Evolutionary conservation across 73 alveolate genomes (phyloP), one percentile per base, ranked within the genome.

Genomic region (Paramecium tetraurelia): DNA sequence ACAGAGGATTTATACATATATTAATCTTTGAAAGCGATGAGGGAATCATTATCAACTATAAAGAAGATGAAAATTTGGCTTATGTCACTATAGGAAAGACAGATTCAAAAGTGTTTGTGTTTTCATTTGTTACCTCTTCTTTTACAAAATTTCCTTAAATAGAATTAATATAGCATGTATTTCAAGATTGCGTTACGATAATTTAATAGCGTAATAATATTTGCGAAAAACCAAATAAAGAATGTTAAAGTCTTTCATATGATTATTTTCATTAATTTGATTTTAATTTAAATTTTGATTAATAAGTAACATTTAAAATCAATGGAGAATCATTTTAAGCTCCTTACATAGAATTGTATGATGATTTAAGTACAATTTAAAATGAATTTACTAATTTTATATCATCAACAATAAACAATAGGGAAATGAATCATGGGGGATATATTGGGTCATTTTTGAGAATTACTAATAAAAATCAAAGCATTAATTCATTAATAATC

Each of bases 341-440:
- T 6, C 90, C 70, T 22, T 80, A 6, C 21, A 20, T 44, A 10
- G 70, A 80, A 20, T 16, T 41, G 36, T 21, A 10, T 24, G 43
- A 80, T 3, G 12, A 22, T 11, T 31, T 9, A 80, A 41, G 27
- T 40, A 9, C 21, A 9, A 35, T 44, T n/a, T 31, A 6, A 43
- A 24, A 10, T 12, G 43, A 80, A 43, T 80, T 80, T 80, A 46
- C 4, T 14, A 46, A 12, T 18, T 36, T 72, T 33, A 21, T 36
- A 8, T 20, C 57, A 6, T 72, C 59, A 29, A 9, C 27, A 21
- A 43, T 80, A 8, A 46, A 80, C 22, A 80, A 41, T 46, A 18
- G 46, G 4, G 90, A 80, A 22, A 80, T 80, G 90, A 80, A 80
- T 80, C 90, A 80, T 44, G 90, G 63, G 20, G 90, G 90, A 21